Percentiles rank a stretch among this genome's conserved stretches.
phyloP scores from a whole-genome alignment of 2,329 filamentous ascomycete species.

The Xylaria sp. region DNA sequence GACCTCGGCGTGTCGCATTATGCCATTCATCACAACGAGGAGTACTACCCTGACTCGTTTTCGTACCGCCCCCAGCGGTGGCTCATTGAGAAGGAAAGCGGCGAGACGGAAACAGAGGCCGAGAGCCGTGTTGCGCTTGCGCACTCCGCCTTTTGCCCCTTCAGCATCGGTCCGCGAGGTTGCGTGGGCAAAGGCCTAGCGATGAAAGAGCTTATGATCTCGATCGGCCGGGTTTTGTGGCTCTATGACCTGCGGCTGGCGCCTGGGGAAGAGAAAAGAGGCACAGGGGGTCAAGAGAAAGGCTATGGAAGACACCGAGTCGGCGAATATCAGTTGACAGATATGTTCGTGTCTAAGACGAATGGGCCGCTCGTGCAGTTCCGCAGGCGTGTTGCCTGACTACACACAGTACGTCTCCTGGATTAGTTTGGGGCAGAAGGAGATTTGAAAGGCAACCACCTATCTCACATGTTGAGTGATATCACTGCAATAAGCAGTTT shows the following conservation, averaged over 20 bases:
- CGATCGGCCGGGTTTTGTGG: slow-evolving; percentile 63
- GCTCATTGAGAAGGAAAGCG: slow-evolving; percentile 49
- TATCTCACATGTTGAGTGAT: too few species aligned
- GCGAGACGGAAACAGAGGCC: slow-evolving; percentile 54
- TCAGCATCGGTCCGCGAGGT: slow-evolving; percentile 68
- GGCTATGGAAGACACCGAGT: slow-evolving; percentile 58
- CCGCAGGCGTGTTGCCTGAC: slow-evolving; percentile 38
- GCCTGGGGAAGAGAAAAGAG: slow-evolving; percentile 53
- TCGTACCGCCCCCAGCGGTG: slow-evolving; percentile 67
- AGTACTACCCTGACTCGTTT: slow-evolving; percentile 63
- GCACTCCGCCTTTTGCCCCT: slow-evolving; percentile 73
- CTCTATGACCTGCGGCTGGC: slow-evolving; percentile 62
- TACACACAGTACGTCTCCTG: too few species aligned
- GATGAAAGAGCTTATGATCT: slow-evolving; percentile 67
- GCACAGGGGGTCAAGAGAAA: slow-evolving; percentile 51
- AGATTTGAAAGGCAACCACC: too few species aligned
- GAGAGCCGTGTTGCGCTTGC: slow-evolving; percentile 57
- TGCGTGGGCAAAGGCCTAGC: slow-evolving; percentile 74
- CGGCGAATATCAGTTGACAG: slow-evolving; percentile 70
- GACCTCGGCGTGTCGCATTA: slow-evolving; percentile 69
- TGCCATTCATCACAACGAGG: slow-evolving; percentile 67
- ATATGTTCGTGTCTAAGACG: slow-evolving; percentile 75
- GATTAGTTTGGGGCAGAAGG: too few species aligned
- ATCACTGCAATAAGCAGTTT: too few species aligned
- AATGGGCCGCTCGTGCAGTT: slow-evolving; percentile 72